Base-by-base conservation (phyloP, 164 flowering plant genomes). In the Kingdonia uniflora region DNA sequence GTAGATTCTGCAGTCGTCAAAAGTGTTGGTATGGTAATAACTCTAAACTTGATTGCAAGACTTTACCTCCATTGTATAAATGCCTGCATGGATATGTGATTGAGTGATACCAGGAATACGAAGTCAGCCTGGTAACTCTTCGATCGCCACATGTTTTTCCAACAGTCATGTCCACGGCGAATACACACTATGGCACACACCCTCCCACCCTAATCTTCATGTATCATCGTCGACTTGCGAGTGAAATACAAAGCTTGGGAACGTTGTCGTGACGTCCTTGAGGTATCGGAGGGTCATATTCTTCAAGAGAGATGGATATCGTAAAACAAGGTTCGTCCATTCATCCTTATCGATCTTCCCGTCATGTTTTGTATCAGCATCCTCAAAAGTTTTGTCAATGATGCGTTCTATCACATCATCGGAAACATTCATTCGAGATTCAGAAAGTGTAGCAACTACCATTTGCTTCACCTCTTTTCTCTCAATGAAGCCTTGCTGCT, bases 401-500 rank as follows among this genome's bases (percentile, higher is more conserved):
- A 90, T 90, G 64, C 82, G 80, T 70, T 90, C 97, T 37, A 90
- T 84, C 40, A 90, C 94, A 65, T 82, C 88, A 68, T 90, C 97
- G 10, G 94, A 82, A 56, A 90, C 94, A 74, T 90, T 90, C 97
- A 90, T 90, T 19, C 95, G 95, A 75, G 95, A 90, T 80, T 90
- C 97, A 37, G 95, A 95, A 70, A 90, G 95, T 25, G 97, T 90
- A 55, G 97, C 97, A 19, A 90, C 95, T 40, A 90, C 97, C 97
- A 90, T 90, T 84, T 90, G 97, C 68, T 90, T 90, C 65, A 78
- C 78, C 80, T 75, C 80, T 50, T 78, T 74, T 51, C 82, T 63
- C 61, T 78, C 78, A 64, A 78, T 78, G 55, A 72, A 78, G 0
- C 82, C 82, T 65, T 75, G 79, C 52, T 75, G 80, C 68, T 78